These are phyloP conservation scores for Stereum hirsutum DNA, from an alignment of 1,284 basidiomycete genomes.

Conservation along the genomic window DNA sequence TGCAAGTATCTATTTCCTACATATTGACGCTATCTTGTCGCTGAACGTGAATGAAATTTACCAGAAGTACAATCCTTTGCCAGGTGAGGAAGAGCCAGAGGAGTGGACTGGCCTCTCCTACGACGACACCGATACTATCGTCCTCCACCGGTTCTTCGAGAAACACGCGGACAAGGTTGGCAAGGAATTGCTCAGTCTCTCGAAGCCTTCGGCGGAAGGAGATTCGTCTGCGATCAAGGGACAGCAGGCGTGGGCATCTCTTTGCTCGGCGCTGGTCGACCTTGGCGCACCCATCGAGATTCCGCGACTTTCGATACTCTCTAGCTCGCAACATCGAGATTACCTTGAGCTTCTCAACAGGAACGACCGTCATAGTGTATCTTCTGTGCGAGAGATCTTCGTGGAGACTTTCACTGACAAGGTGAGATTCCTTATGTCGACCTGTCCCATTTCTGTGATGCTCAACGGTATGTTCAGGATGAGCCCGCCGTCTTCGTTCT, in stretches of 20 bases:
- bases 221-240: slow-evolving; percentile 51
- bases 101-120: slow-evolving; percentile 68
- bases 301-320: slow-evolving; percentile 41
- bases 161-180: slow-evolving; percentile 80
- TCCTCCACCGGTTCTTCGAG: slow-evolving; percentile 77
- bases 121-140: slow-evolving; percentile 75
- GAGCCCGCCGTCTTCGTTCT: slow-evolving; percentile 51
- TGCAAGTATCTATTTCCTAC: slow-evolving; percentile 31
- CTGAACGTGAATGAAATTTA: neutral
- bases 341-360: slow-evolving; percentile 66
- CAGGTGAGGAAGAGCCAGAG: slow-evolving; percentile 47
- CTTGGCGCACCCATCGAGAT: slow-evolving; percentile 65
- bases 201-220: slow-evolving; percentile 51
- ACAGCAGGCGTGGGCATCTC: slow-evolving; percentile 67
- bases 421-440: slow-evolving; percentile 23
- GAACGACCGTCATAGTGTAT: slow-evolving; percentile 53
- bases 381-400: slow-evolving; percentile 61
- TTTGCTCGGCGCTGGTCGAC: slow-evolving; percentile 71
- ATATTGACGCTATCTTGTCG: slow-evolving; percentile 4
- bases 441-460: neutral
- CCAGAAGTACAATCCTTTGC: slow-evolving; percentile 46
- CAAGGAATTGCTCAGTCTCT: slow-evolving; percentile 70
- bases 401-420: slow-evolving; percentile 43
- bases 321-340: slow-evolving; percentile 46
- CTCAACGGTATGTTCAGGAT: slow-evolving; percentile 26